Evolutionary conservation across 192 early-diverging fungal genomes (phyloP).

Genomic region (Backusella sp.): DNA sequence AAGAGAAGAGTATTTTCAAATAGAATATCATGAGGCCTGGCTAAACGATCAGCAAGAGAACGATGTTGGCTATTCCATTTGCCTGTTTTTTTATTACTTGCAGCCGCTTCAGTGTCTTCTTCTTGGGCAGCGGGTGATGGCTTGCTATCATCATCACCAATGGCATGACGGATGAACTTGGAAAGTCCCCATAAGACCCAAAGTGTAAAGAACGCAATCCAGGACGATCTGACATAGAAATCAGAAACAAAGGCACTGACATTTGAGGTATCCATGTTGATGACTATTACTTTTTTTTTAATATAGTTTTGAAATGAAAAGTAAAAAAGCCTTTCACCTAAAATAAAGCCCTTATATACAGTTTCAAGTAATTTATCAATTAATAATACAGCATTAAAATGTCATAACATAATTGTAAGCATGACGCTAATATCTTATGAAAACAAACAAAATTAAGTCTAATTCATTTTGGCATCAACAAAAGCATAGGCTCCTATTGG

Average conservation of each 20-base stretch:
- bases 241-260: slow-evolving; percentile 10
- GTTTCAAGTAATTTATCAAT: background rate
- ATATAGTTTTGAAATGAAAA: background rate
- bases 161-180: slow-evolving; percentile 24
- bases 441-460: background rate
- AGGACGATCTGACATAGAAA: slow-evolving; percentile 15
- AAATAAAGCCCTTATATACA: background rate
- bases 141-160: slow-evolving; percentile 5
- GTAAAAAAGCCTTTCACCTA: background rate
- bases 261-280: background rate
- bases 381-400: background rate
- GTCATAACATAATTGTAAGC: background rate
- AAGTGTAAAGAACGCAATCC: slow-evolving; percentile 33
- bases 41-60: background rate
- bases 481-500: background rate
- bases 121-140: background rate
- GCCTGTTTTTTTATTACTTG: background rate
- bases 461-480: background rate
- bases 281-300: background rate
- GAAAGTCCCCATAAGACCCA: slow-evolving; percentile 32
- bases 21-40: slow-evolving; percentile 15
- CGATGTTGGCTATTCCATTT: background rate
- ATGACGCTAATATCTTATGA: background rate
- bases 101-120: background rate
- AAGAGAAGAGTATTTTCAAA: slow-evolving; percentile 34